These are phyloP conservation scores for Didymella keratinophila DNA, from an alignment of 2,329 filamentous ascomycete species.

Conservation along the genomic window DNA sequence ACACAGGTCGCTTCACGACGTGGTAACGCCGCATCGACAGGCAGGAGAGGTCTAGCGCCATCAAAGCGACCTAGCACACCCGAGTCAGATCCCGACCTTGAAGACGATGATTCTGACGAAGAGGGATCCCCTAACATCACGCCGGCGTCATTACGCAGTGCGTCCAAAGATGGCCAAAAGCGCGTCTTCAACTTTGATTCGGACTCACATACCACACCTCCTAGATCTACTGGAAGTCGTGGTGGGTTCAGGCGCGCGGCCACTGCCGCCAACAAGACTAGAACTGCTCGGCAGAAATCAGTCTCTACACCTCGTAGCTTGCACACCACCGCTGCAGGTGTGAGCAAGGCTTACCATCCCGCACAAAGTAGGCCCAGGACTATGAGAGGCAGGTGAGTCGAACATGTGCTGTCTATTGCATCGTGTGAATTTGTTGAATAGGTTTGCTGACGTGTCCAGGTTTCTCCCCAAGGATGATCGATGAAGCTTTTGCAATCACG, in stretches of 20 bases:
- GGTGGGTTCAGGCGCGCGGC: conserved; percentile 1
- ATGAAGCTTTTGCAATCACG: no score
- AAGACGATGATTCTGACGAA: conserved; percentile 28
- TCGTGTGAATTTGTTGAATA: no score
- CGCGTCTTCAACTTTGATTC: conserved; percentile 19
- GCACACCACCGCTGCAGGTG: conserved; percentile 26
- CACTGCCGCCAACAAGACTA: conserved; percentile 4
- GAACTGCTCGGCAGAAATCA: conserved; percentile 18
- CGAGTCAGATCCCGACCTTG: conserved; percentile 12
- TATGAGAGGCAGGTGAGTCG: conserved; percentile 24
- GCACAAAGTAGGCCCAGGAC: conserved; percentile 22
- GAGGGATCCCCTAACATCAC: conserved; percentile 46
- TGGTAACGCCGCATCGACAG: conserved; percentile 16
- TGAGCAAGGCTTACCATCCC: conserved; percentile 19
- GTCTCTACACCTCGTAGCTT: conserved; percentile 16
- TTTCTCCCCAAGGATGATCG: no score
- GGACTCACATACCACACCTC: conserved; percentile 8
- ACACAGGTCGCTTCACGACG: conserved; percentile 18
- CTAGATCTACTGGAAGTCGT: conserved; percentile 2
- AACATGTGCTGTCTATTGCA: no score
- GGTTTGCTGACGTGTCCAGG: no score
- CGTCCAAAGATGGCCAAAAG: conserved; percentile 31
- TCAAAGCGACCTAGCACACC: conserved; percentile 31
- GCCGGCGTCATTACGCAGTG: conserved; percentile 47
- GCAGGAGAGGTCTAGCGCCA: conserved; percentile 25